A percentile compares a stretch with the other conserved stretches of the same genome.
phyloP scores from a whole-genome alignment of 1,284 basidiomycete genomes.

The Ustilago nuda region DNA sequence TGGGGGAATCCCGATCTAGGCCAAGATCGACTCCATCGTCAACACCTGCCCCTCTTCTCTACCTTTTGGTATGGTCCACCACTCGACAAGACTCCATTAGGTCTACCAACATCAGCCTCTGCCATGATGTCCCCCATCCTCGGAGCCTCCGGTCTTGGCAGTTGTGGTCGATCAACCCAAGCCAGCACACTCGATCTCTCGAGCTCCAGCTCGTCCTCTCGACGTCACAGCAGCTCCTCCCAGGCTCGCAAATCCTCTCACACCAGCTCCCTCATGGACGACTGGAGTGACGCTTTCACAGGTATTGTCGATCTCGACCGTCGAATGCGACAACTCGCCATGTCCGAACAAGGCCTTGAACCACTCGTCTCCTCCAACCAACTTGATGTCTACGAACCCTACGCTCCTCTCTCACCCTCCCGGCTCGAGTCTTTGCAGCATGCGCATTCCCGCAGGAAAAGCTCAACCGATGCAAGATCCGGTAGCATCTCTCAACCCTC shows the following conservation, averaged over 20 bases:
- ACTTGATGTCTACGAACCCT: conserved; percentile 22
- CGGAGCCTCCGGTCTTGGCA: conserved; percentile 17
- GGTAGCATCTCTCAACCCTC: conserved; percentile 20
- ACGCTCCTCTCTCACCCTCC: conserved; percentile 2
- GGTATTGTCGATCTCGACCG: conserved; percentile 54
- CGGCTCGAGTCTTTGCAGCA: conserved; percentile 12
- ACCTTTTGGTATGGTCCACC: background rate
- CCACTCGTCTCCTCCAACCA: background rate
- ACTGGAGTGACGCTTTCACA: conserved; percentile 52
- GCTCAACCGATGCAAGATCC: conserved; percentile 17
- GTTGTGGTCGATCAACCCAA: conserved; percentile 17
- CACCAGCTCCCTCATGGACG: conserved; percentile 36
- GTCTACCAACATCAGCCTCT: background rate
- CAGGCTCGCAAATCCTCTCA: conserved; percentile 18
- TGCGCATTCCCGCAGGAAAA: conserved; percentile 13
- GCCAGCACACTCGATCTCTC: conserved; percentile 7
- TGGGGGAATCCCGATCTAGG: background rate
- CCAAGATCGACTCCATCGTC: background rate
- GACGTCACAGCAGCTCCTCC: conserved; percentile 27
- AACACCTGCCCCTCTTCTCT: background rate
- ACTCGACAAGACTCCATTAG: background rate
- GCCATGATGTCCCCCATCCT: conserved; percentile 15
- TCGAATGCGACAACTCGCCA: conserved; percentile 51
- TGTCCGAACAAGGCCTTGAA: conserved; percentile 32
- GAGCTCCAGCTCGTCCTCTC: conserved; percentile 26